phyloP scores from a whole-genome alignment of 2,329 filamentous ascomycete genomes.

The Madurella mycetomatis region DNA sequence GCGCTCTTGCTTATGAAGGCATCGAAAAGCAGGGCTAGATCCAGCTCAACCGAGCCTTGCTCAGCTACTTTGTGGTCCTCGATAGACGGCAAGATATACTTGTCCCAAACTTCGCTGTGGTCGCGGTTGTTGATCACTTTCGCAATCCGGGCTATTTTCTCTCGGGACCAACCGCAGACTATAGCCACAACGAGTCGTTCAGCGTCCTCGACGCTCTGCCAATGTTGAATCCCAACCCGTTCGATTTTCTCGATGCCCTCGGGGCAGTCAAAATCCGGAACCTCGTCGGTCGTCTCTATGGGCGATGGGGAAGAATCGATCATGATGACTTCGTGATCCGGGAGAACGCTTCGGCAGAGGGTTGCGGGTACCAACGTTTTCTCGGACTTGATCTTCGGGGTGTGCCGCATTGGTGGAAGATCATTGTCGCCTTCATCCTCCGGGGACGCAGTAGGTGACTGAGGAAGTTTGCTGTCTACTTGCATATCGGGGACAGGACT shows the following conservation, averaged over 20 bases:
- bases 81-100: conserved; percentile 24
- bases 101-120: conserved; percentile 27
- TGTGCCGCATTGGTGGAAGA: not conserved
- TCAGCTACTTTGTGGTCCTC: conserved; percentile 1
- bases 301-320: conserved; percentile 11
- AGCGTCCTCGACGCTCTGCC: conserved; percentile 22
- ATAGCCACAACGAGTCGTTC: conserved; percentile 30
- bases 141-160: conserved; percentile 26
- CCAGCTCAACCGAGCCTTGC: conserved; percentile 1
- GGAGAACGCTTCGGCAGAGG: not conserved
- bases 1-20: conserved; percentile 18
- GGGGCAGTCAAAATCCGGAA: conserved; percentile 14
- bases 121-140: conserved; percentile 12
- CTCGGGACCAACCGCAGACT: conserved; percentile 25
- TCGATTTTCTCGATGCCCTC: conserved; percentile 15
- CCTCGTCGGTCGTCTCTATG: not conserved
- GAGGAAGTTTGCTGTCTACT: not conserved
- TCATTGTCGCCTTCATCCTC: not conserved
- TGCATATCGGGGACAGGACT: not conserved
- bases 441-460: not conserved
- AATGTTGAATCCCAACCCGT: conserved; percentile 18
- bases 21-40: conserved; percentile 24
- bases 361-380: conserved; percentile 1
- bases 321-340: conserved; percentile 12
- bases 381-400: conserved; percentile 12